Evolutionary conservation across 345 rosid genomes (phyloP).

Genomic region (Excoecaria cochinchinensis): DNA sequence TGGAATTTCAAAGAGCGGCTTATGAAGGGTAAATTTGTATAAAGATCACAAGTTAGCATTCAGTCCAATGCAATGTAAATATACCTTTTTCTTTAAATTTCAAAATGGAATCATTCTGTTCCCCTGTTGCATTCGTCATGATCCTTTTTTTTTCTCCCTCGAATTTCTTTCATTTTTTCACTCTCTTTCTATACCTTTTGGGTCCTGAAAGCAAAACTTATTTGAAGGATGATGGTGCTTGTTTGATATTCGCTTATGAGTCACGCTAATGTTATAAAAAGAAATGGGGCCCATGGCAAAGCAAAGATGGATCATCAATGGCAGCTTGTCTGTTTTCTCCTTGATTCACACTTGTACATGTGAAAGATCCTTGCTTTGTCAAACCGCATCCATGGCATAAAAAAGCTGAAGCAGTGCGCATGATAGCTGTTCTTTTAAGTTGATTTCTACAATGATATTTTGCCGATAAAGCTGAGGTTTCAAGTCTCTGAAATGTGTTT

Average conservation of each 20-base stretch:
- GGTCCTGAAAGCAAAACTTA: background rate
- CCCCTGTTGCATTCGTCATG: background rate
- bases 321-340: background rate
- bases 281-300: background rate
- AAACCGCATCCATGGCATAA: too few species aligned
- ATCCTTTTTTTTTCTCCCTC: too few species aligned
- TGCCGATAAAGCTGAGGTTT: too few species aligned
- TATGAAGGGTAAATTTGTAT: slow-evolving; percentile 36
- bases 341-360: background rate
- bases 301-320: background rate
- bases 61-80: slow-evolving; percentile 21
- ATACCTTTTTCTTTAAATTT: background rate
- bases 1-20: slow-evolving; percentile 19
- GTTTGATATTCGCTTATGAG: slow-evolving; percentile 30
- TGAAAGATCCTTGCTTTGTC: background rate
- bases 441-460: too few species aligned
- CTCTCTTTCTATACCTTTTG: too few species aligned
- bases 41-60: slow-evolving; percentile 24
- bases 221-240: background rate
- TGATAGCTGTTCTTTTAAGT: too few species aligned
- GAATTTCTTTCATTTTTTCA: too few species aligned
- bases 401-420: too few species aligned
- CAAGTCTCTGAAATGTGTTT: too few species aligned
- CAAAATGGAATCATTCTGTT: background rate
- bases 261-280: slow-evolving; percentile 20